phyloP scores from a whole-genome alignment of 2,329 filamentous ascomycete species.

The Tolypocladium endophyticum region DNA sequence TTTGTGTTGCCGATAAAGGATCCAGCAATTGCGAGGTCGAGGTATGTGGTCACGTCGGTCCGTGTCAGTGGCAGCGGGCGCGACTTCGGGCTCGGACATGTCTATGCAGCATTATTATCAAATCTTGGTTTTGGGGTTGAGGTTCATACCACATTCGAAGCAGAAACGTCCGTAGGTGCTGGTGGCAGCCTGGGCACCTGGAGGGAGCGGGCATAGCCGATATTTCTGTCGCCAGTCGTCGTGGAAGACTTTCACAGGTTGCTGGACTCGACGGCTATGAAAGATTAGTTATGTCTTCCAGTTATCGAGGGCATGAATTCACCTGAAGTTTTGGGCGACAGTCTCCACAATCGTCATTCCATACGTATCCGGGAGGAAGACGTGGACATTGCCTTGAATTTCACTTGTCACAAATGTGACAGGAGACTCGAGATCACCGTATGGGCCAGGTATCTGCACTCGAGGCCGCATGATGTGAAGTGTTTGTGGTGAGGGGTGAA shows the following conservation, averaged over 20 bases:
- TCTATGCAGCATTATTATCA: neutral
- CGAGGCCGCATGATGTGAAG: conserved; percentile 3
- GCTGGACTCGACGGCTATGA: conserved; percentile 10
- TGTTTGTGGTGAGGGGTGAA: neutral
- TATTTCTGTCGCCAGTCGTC: conserved; percentile 12
- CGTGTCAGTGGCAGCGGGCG: neutral
- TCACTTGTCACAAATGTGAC: conserved; percentile 14
- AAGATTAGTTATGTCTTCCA: neutral
- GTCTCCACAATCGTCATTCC: conserved; percentile 7
- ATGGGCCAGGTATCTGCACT: neutral
- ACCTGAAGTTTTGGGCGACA: conserved; percentile 16
- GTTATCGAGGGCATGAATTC: neutral
- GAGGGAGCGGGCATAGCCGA: conserved; percentile 13
- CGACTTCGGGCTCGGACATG: conserved; percentile 1
- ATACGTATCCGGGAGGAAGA: conserved; percentile 13
- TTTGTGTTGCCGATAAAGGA: conserved; percentile 20
- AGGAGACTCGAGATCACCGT: conserved; percentile 4
- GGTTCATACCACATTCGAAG: conserved; percentile 11
- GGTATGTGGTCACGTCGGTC: conserved; percentile 9
- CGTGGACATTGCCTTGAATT: conserved; percentile 12
- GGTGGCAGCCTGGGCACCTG: conserved; percentile 4
- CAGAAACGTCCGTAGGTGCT: conserved; percentile 7
- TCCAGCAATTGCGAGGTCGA: conserved; percentile 21
- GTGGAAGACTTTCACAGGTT: conserved; percentile 15
- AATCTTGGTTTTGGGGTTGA: neutral